Conservation (phyloP, 139 green algal genomes). For the Chlorella sp. region DNA sequence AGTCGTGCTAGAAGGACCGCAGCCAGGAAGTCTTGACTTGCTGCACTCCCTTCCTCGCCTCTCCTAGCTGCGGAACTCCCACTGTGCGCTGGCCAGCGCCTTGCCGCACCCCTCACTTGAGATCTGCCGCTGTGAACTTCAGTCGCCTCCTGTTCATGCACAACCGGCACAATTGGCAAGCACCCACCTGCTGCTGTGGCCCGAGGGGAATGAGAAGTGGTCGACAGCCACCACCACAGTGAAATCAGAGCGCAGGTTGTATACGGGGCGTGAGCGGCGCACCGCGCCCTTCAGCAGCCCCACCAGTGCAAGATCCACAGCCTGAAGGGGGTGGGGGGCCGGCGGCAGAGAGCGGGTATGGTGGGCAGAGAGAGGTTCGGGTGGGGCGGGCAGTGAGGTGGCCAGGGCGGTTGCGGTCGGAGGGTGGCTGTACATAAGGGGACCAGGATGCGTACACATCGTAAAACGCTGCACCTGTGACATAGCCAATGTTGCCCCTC, state of each 20-base stretch:
- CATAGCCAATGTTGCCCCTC: no score
- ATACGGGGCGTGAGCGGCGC: conserved; percentile 53
- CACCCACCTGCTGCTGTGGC: conserved; percentile 57
- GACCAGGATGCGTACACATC: no score
- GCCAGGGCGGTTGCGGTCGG: no score
- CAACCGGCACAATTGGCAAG: neutral
- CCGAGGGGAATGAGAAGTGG: conserved; percentile 66
- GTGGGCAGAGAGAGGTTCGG: neutral
- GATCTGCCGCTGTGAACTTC: neutral
- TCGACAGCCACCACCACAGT: conserved; percentile 69
- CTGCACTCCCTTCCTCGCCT: no score
- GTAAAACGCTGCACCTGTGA: no score
- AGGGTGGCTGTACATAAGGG: no score
- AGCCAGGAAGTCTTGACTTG: neutral
- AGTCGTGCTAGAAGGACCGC: no score
- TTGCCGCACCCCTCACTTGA: neutral
- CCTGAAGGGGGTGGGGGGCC: neutral
- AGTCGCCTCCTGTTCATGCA: neutral
- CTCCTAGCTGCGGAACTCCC: no score
- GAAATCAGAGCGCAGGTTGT: conserved; percentile 67
- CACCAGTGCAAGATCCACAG: conserved; percentile 61
- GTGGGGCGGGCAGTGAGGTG: no score
- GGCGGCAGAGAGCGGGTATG: neutral
- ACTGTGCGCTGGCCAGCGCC: neutral
- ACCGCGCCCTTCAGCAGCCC: conserved; percentile 57